Base-by-base conservation (phyloP, 192 early-diverging fungal species). In the Mortierella antarctica region DNA sequence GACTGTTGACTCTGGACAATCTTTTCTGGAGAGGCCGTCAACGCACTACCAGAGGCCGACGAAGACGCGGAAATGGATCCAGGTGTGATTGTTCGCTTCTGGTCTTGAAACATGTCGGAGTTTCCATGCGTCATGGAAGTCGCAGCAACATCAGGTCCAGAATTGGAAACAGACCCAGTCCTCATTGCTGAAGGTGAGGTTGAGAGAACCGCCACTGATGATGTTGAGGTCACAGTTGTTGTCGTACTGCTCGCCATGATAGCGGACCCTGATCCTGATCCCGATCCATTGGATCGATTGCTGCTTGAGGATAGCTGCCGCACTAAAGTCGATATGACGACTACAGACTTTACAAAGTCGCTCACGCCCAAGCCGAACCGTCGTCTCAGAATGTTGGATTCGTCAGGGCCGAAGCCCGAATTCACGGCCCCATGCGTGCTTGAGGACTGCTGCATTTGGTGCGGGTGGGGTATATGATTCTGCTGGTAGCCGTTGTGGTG, bases 351-450 rank as follows among this genome's bases (percentile, higher is more conserved):
- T 2, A 71, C 68, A 49, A 79, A 79, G 14, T 79, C 76, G 41
- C 76, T 79, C 14, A 79, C 48, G 10, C 76, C 76, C 76, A 79
- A 62, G 5, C 76, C 76, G 45, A 79, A 79, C 7, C 76, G 68
- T 23, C 69, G 47, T 6, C 64, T 55, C 9, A 79, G 76, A 10
- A 71, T 46, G n/a, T 61, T 67, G 49, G 64, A 6, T 8, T 79
- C 76, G 20, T 65, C 68, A 15, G 48, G 18, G 14, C 57, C 20
- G 44, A 53, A 51, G 20, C 65, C 67, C 12, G 31, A 13, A 7
- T 51, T 21, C 8, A 41, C 20, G 17, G 15, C n/a, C 23, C 60
- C 48, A 44, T 70, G 64, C 18, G 42, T 20, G 23, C 44, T 42
- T 51, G 21, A 6, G 41, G 55, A 48, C 48, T 42, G 47, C n/a